A percentile compares a stretch with the other conserved stretches of the same genome.
phyloP scores from a whole-genome alignment of 2,329 filamentous ascomycete species.

The Ceratocystis variospora region DNA sequence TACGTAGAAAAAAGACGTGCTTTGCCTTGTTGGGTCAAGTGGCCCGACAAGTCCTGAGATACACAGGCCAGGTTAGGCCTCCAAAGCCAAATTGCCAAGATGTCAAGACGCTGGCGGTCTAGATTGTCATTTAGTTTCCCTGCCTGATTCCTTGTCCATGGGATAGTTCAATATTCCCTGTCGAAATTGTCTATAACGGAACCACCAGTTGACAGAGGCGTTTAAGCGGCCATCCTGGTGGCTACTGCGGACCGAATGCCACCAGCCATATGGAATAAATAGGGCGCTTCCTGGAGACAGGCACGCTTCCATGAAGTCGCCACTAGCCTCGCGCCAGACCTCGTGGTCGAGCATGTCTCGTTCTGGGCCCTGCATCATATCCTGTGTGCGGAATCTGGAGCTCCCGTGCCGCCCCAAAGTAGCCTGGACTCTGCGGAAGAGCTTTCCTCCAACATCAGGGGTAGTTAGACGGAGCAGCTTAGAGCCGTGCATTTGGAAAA shows the following conservation, averaged over 20 bases:
- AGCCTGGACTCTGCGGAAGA: constrained; percentile 45
- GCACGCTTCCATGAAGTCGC: constrained; percentile 36
- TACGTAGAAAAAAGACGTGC: background rate
- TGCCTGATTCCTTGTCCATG: too few relatives aligned
- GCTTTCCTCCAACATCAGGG: constrained; percentile 45
- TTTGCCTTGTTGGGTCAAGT: background rate
- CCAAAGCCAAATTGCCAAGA: background rate
- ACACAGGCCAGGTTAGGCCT: background rate
- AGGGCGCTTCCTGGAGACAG: constrained; percentile 40
- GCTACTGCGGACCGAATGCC: constrained; percentile 33
- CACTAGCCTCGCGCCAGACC: constrained; percentile 45
- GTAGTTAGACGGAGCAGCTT: constrained; percentile 63
- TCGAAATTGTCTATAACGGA: constrained; percentile 25
- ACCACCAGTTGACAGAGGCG: constrained; percentile 36
- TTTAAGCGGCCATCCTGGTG: constrained; percentile 28
- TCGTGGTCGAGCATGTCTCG: constrained; percentile 49
- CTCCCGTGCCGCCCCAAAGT: constrained; percentile 29
- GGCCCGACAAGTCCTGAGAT: background rate
- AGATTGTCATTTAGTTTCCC: background rate
- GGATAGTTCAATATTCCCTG: too few relatives aligned
- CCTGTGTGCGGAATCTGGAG: constrained; percentile 52
- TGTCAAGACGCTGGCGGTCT: background rate
- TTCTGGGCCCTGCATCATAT: constrained; percentile 84
- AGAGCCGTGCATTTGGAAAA: constrained; percentile 61
- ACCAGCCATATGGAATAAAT: constrained; percentile 34